phyloP scores from a whole-genome alignment of 345 rosid species.

The Citrus reticulata region DNA sequence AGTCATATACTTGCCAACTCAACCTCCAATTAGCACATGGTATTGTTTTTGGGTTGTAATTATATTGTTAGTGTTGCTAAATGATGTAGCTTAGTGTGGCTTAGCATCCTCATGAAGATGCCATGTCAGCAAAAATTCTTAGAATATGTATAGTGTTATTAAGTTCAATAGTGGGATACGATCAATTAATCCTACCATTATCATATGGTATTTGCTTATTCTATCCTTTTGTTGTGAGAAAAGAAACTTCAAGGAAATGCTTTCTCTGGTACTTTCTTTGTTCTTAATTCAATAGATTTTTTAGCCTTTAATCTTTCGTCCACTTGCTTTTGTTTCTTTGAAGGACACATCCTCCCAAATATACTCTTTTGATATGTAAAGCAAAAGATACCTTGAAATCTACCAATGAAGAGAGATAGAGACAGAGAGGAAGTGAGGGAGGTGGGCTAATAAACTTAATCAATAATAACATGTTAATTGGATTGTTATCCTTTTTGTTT shows the following conservation, averaged over 20 bases:
- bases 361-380: slow-evolving; percentile 38
- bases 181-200: neutral
- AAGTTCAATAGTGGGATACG: neutral
- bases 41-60: slow-evolving; percentile 9
- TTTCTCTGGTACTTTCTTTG: neutral
- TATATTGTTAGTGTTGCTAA: slow-evolving; percentile 14
- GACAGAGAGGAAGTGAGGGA: slow-evolving; percentile 1
- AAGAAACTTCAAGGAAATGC: slow-evolving; percentile 8
- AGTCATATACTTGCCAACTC: slow-evolving; percentile 25
- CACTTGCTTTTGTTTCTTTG: slow-evolving; percentile 23
- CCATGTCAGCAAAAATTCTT: neutral
- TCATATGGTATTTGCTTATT: neutral
- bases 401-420: neutral
- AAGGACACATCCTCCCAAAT: slow-evolving; percentile 51
- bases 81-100: slow-evolving; percentile 15
- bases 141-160: neutral
- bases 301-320: slow-evolving; percentile 13
- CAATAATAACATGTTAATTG: neutral
- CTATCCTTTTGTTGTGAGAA: neutral
- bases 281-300: slow-evolving; percentile 1
- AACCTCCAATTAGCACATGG: slow-evolving; percentile 5
- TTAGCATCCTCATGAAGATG: slow-evolving; percentile 7
- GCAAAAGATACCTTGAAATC: slow-evolving; percentile 21
- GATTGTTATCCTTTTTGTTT: neutral
- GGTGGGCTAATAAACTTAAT: neutral